phyloP scores from a whole-genome alignment of 768 basidiomycete genomes.

The Phlegmacium glaucopus region DNA sequence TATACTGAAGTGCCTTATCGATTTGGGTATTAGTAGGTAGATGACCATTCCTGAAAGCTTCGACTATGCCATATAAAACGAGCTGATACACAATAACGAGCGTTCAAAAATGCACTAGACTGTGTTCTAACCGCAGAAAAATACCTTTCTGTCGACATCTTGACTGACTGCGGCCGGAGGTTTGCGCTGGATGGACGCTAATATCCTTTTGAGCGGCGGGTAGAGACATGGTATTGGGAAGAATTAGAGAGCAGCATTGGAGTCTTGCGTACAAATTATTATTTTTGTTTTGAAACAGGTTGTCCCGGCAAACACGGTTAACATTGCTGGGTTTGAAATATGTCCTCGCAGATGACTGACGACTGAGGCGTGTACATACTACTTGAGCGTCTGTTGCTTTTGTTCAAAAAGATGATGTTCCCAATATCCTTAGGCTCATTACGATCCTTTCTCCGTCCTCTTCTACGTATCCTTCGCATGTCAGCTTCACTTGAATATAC shows the following conservation, averaged over 20 bases:
- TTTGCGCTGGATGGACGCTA: constrained; percentile 48
- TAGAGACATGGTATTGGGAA: constrained; percentile 57
- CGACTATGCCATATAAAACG: constrained; percentile 74
- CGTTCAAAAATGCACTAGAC: not conserved
- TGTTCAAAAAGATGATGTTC: too few species aligned
- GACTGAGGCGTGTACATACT: too few species aligned
- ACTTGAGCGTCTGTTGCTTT: too few species aligned
- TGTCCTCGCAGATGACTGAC: too few species aligned
- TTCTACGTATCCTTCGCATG: too few species aligned
- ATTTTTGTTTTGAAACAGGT: too few species aligned
- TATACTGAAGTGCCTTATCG: constrained; percentile 66
- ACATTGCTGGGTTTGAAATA: too few species aligned
- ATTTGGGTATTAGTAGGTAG: constrained; percentile 82
- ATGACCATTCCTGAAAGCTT: constrained; percentile 77
- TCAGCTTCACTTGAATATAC: too few species aligned
- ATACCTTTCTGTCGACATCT: constrained; percentile 82
- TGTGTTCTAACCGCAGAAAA: not conserved
- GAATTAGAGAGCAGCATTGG: not conserved
- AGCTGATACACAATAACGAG: constrained; percentile 38
- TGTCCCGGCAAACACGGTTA: too few species aligned
- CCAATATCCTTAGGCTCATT: too few species aligned
- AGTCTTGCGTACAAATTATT: too few species aligned
- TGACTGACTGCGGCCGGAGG: constrained; percentile 53
- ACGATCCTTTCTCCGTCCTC: too few species aligned
- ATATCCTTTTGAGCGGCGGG: constrained; percentile 62